A percentile compares a stretch with the other conserved stretches of the same genome.
Conservation (phyloP, 2,329 filamentous ascomycete genomes). For the Aspergillus hiratsukae region DNA sequence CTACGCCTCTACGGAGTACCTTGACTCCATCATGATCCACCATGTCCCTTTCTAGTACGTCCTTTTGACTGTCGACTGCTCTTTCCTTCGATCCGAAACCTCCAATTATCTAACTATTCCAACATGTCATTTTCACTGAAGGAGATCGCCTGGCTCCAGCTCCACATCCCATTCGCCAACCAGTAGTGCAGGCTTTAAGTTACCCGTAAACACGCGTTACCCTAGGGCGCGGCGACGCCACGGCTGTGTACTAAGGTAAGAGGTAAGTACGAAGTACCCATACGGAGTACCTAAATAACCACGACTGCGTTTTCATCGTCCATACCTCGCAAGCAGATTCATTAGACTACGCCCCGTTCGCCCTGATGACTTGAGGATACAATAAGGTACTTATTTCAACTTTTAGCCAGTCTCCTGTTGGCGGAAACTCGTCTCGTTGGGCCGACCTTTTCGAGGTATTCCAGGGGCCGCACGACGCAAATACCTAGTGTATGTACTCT, state of each 20-base stretch:
- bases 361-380: no score
- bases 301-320: neutral
- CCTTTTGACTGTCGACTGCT: neutral
- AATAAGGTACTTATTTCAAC: no score
- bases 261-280: no score
- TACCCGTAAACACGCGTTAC: neutral
- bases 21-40: neutral
- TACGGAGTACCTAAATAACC: no score
- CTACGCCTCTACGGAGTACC: no score
- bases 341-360: no score
- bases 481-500: no score
- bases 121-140: neutral
- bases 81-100: neutral
- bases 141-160: neutral
- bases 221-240: neutral
- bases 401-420: no score
- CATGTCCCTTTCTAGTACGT: neutral
- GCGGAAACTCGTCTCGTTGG: no score
- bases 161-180: neutral
- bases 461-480: no score
- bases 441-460: no score
- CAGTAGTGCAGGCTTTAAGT: neutral
- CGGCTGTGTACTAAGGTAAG: neutral
- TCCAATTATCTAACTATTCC: neutral
- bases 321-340: no score